A percentile compares a stretch with the other conserved stretches of the same genome.
Conservation (phyloP, 2,329 filamentous ascomycete genomes). For the Balansia obtecta region DNA sequence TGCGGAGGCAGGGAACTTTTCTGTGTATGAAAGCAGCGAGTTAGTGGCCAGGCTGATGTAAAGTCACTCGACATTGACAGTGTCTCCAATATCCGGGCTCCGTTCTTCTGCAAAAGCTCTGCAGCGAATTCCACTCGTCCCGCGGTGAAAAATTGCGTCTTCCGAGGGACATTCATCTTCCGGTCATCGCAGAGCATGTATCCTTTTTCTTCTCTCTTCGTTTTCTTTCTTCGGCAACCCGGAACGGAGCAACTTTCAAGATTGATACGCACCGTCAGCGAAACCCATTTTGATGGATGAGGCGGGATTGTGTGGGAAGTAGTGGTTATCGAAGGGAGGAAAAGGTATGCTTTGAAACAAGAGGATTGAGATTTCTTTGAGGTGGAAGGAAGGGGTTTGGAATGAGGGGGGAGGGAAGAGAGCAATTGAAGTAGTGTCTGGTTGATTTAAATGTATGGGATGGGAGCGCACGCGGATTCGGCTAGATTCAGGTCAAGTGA, state of each 20-base stretch:
- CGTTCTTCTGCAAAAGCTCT: too few relatives aligned
- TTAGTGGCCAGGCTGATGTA: too few relatives aligned
- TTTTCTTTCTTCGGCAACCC: too few relatives aligned
- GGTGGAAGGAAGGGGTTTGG: not conserved
- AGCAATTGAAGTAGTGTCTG: not conserved
- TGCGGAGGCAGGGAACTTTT: conserved; percentile 76
- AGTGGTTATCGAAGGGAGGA: not conserved
- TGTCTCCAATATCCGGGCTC: too few relatives aligned
- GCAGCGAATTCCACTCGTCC: too few relatives aligned
- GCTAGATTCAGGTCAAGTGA: not conserved
- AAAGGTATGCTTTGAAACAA: too few relatives aligned
- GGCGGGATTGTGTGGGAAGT: not conserved
- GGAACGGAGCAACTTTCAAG: too few relatives aligned
- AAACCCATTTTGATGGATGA: conserved; percentile 47
- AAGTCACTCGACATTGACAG: too few relatives aligned
- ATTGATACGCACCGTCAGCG: conserved; percentile 46
- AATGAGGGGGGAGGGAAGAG: not conserved
- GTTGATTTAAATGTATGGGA: not conserved
- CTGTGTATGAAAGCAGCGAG: conserved; percentile 26
- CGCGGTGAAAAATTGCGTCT: too few relatives aligned
- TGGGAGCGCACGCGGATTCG: not conserved
- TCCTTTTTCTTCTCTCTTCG: too few relatives aligned
- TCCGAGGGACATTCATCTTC: not conserved
- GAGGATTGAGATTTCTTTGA: not conserved
- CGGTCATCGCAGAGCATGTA: not conserved